Base-by-base conservation (phyloP, 2,329 filamentous ascomycete genomes). In the Botrytis hyacinthi region DNA sequence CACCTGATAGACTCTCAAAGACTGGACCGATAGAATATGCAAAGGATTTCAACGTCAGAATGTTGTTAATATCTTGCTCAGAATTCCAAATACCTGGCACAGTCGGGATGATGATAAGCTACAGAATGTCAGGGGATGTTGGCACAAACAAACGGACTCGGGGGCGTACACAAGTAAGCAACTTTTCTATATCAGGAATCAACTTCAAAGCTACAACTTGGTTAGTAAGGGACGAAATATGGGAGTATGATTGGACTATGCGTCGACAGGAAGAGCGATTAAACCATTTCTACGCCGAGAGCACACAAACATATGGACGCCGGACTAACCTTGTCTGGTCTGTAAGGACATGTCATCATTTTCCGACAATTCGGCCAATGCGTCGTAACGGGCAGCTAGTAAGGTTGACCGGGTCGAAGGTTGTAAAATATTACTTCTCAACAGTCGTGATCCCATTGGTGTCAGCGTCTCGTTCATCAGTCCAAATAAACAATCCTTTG, bases 41-140 rank as follows among this genome's bases (percentile, higher is more conserved):
- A 76, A 95, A 97, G 40, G 90, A 90, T 80, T 98, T 98, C 44
- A 98, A 84, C 86, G 94, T 92, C 61, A 98, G 89, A 10, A 98
- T 87, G 78, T 95, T 90, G 78, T 97, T 97, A 78, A 97, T 91
- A 4, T 92, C 91, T 76, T 95, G 92, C 80, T 97, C 94, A 0
- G 91, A 91, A 70, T 89, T 88, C 71, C 89, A 85, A 20, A 96
- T 85, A 1, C 90, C 90, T 0, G 87, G 84, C 74, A 91, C 88
- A 0, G 86, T 87, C 0, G 92, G 90, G 26, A 94, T 85, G n/a
- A 94, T 87, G 57, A 97, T 94, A 59, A 98, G 87, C 89, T 94
- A 32, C 65, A 35, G 60, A 7, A 51, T 48, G 18, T 71, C 22
- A 71, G 69, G 6, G 14, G 73, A 83, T 66, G 81, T 77, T 59